Percentiles rank a stretch among this genome's conserved stretches.
phyloP scores from a whole-genome alignment of 345 rosid genomes.

The Gossypium anomalum region DNA sequence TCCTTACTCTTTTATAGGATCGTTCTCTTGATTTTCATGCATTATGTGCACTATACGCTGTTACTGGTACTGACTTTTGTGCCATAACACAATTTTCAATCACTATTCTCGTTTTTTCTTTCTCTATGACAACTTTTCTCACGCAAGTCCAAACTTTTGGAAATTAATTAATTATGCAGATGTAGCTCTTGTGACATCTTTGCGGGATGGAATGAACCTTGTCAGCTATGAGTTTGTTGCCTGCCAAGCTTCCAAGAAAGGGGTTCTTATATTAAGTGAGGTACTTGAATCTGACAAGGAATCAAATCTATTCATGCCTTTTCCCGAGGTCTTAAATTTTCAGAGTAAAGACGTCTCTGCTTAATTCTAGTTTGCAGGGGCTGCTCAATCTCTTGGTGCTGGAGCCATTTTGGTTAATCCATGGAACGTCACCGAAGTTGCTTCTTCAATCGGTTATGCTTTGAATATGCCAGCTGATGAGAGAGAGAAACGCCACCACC shows the following conservation, averaged over 20 bases:
- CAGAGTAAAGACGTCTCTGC: not conserved
- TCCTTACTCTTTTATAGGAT: constrained; percentile 32
- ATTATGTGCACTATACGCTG: constrained; percentile 53
- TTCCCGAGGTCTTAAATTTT: not conserved
- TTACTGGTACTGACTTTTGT: constrained; percentile 39
- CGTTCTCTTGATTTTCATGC: constrained; percentile 54
- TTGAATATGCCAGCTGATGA: constrained; percentile 52
- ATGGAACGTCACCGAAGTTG: constrained; percentile 58
- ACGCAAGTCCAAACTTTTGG: not conserved
- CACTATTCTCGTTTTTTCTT: not conserved
- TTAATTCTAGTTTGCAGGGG: constrained; percentile 52
- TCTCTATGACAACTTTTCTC: not conserved
- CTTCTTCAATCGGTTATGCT: constrained; percentile 49
- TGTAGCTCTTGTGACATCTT: constrained; percentile 57
- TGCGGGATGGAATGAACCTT: constrained; percentile 61
- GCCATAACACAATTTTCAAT: not conserved
- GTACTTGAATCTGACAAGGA: constrained; percentile 21
- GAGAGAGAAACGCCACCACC: constrained; percentile 56
- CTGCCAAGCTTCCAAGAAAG: constrained; percentile 61
- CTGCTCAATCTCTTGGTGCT: constrained; percentile 65
- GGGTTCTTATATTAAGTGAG: constrained; percentile 60
- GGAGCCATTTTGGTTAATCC: constrained; percentile 58
- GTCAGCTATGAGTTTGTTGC: constrained; percentile 64
- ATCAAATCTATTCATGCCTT: not conserved
- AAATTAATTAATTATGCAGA: constrained; percentile 24